Evolutionary conservation across 192 early-diverging fungal genomes (phyloP).

Genomic region (Podochytrium sp.): DNA sequence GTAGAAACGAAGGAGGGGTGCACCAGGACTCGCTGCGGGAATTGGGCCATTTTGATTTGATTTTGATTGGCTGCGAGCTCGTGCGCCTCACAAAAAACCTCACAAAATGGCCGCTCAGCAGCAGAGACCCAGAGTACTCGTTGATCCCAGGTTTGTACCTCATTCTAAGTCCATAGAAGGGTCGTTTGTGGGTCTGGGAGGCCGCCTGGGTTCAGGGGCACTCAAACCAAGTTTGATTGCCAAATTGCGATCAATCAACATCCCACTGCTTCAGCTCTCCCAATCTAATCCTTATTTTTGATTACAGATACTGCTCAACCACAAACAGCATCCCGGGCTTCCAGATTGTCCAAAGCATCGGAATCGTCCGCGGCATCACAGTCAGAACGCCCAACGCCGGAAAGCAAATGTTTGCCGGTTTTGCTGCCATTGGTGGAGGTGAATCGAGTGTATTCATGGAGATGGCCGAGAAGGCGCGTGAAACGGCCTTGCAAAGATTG

Average conservation of each 20-base stretch:
- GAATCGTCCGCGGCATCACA: conserved; percentile 6
- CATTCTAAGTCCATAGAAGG: neutral
- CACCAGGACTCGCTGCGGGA: neutral
- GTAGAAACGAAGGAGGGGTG: neutral
- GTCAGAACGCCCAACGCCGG: conserved; percentile 14
- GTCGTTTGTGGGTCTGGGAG: no score
- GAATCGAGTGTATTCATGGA: conserved; percentile 22
- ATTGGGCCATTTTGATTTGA: neutral
- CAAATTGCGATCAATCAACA: neutral
- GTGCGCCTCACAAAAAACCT: no score
- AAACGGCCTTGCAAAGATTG: conserved; percentile 20
- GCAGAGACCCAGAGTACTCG: neutral
- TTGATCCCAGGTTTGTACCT: neutral
- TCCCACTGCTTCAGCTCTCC: no score
- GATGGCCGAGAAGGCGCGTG: conserved; percentile 31
- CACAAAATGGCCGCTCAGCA: neutral
- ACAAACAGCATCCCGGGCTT: conserved; percentile 1
- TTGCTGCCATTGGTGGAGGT: conserved; percentile 17
- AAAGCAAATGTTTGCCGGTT: conserved; percentile 13
- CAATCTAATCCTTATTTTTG: neutral
- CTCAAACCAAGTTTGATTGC: no score
- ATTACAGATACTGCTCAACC: conserved; percentile 5
- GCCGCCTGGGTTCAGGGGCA: no score
- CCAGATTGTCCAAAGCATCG: conserved; percentile 13
- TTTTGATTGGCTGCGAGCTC: no score